phyloP scores from a whole-genome alignment of 2,329 filamentous ascomycete species.

The Calonectria crousiana region DNA sequence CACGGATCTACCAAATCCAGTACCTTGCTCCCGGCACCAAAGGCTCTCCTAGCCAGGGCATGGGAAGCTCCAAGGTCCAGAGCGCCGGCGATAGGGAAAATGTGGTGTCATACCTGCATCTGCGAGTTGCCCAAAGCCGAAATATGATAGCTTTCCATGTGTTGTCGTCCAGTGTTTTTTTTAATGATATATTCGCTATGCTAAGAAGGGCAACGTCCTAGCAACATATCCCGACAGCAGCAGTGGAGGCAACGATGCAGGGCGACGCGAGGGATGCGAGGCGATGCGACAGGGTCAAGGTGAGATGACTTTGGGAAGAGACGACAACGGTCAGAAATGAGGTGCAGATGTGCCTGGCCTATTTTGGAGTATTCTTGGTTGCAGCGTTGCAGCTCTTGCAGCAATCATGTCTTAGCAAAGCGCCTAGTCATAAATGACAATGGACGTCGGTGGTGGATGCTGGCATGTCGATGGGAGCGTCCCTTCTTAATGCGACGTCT shows the following conservation, averaged over 20 bases:
- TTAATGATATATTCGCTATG: conserved; percentile 16
- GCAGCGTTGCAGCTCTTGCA: not conserved
- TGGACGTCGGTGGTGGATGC: conserved; percentile 29
- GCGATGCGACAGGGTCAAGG: conserved; percentile 8
- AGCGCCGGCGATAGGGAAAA: conserved; percentile 20
- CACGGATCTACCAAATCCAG: conserved; percentile 24
- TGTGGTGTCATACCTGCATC: conserved; percentile 43
- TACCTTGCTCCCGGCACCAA: conserved; percentile 18
- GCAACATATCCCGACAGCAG: not conserved
- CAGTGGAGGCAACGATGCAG: conserved; percentile 10
- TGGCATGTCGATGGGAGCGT: conserved; percentile 30
- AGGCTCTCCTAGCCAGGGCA: conserved; percentile 12
- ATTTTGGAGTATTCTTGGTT: conserved; percentile 11
- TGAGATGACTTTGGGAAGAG: not conserved
- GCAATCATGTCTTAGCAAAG: conserved; percentile 14
- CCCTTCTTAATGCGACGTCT: conserved; percentile 40
- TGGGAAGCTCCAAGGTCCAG: conserved; percentile 16
- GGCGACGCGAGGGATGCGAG: conserved; percentile 6
- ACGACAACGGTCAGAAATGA: conserved; percentile 4
- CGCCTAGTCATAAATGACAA: conserved; percentile 12
- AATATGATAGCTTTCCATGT: conserved; percentile 32
- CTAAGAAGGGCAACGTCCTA: not conserved
- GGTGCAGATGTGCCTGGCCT: conserved; percentile 23
- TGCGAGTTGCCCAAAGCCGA: conserved; percentile 30
- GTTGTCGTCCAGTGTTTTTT: not conserved